phyloP scores from a whole-genome alignment of 306 rosid genomes.

The Trifolium pratense region DNA sequence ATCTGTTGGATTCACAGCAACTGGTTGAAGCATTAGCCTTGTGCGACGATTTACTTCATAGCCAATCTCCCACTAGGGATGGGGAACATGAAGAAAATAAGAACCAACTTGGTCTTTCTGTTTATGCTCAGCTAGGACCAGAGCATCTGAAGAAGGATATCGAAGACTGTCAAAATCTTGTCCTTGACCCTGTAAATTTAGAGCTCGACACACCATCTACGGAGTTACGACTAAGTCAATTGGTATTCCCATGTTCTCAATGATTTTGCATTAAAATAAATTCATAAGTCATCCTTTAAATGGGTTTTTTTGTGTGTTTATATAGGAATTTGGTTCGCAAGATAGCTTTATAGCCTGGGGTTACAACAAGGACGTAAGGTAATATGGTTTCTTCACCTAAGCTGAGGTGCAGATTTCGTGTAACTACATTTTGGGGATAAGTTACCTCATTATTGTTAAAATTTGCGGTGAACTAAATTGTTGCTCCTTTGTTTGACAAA shows the following conservation, averaged over 20 bases:
- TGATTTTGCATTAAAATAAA: neutral
- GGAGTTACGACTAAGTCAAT: constrained; percentile 82
- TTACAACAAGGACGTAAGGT: constrained; percentile 53
- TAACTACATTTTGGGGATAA: constrained; percentile 41
- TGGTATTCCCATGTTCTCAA: constrained; percentile 48
- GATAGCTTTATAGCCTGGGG: constrained; percentile 72
- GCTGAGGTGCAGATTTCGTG: constrained; percentile 30
- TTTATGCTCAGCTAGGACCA: constrained; percentile 71
- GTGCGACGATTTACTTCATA: constrained; percentile 74
- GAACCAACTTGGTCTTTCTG: constrained; percentile 56
- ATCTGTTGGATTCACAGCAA: constrained; percentile 77
- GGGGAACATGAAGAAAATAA: constrained; percentile 36
- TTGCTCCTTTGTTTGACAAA: constrained; percentile 30
- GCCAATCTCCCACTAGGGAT: constrained; percentile 76
- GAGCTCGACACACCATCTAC: constrained; percentile 71
- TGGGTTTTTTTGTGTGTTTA: constrained; percentile 35
- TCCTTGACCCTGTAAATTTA: constrained; percentile 55
- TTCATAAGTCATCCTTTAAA: constrained; percentile 3
- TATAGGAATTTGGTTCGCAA: constrained; percentile 74
- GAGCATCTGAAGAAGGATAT: constrained; percentile 80
- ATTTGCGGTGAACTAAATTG: constrained; percentile 1
- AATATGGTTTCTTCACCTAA: constrained; percentile 25
- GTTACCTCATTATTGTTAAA: neutral
- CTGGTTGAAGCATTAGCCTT: constrained; percentile 74
- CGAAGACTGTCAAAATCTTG: constrained; percentile 76